A percentile compares a stretch with the other conserved stretches of the same genome.
These are phyloP conservation scores for Aspergillus sparsus DNA, from an alignment of 495 filamentous ascomycete species.

Conservation along the genomic window DNA sequence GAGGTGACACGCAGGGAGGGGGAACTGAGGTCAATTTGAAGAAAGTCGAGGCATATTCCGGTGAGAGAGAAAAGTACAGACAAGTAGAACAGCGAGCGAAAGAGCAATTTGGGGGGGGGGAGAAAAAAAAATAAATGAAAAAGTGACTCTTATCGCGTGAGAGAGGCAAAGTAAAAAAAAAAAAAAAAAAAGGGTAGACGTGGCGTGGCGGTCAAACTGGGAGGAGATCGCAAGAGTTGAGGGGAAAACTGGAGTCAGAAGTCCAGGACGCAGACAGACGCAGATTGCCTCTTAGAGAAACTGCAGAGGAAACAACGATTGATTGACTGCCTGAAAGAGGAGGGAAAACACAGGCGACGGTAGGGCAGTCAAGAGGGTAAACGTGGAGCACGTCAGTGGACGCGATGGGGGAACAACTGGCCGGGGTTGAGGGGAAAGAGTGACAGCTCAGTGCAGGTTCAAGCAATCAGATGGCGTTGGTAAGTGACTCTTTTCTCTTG, in stretches of 20 bases:
- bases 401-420: constrained; percentile 25
- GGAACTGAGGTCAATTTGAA: constrained; percentile 2
- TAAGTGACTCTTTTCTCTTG: background rate
- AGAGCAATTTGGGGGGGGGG: background rate
- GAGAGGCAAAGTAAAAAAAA: background rate
- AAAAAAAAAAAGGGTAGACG: constrained; percentile 18
- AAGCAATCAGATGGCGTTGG: constrained; percentile 18
- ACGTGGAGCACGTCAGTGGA: constrained; percentile 30
- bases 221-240: constrained; percentile 7
- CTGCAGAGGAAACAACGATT: constrained; percentile 7
- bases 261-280: constrained; percentile 11
- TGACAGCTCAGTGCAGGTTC: constrained; percentile 28
- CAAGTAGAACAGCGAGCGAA: background rate
- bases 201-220: constrained; percentile 29
- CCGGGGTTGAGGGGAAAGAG: constrained; percentile 22
- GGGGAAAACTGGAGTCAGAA: constrained; percentile 15
- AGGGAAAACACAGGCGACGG: constrained; percentile 8
- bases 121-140: constrained; percentile 9
- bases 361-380: constrained; percentile 26
- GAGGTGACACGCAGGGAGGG: constrained; percentile 16
- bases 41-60: constrained; percentile 3
- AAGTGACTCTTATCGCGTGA: constrained; percentile 16
- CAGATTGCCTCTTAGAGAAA: constrained; percentile 15
- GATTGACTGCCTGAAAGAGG: constrained; percentile 10
- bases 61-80: constrained; percentile 8